These are phyloP conservation scores for Austroboletus novae-zelandiae DNA, from an alignment of 1,284 basidiomycete genomes.

Conservation along the genomic window DNA sequence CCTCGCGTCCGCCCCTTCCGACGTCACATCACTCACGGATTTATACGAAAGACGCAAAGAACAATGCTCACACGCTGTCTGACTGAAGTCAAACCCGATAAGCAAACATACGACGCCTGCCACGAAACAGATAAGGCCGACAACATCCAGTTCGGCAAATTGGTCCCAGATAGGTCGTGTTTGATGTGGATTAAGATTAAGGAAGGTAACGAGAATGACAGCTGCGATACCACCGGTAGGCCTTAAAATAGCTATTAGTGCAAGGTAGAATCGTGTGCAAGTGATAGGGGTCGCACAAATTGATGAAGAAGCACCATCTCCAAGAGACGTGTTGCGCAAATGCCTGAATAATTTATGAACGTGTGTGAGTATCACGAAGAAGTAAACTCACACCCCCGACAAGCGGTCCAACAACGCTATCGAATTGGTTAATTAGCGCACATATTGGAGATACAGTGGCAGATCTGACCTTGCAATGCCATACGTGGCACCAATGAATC, in stretches of 20 bases:
- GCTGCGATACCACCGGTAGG: slow-evolving; percentile 78
- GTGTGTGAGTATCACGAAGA: not conserved
- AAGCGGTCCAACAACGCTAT: slow-evolving; percentile 72
- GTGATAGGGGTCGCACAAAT: slow-evolving; percentile 44
- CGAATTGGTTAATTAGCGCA: not conserved
- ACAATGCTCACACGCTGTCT: slow-evolving; percentile 54
- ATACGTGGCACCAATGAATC: not conserved
- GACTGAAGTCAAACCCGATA: slow-evolving; percentile 80
- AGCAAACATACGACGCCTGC: slow-evolving; percentile 75
- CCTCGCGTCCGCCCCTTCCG: slow-evolving; percentile 39
- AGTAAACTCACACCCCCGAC: slow-evolving; percentile 59
- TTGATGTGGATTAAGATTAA: slow-evolving; percentile 78
- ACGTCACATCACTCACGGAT: too few species aligned
- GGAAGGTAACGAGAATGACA: slow-evolving; percentile 70
- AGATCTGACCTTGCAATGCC: slow-evolving; percentile 51
- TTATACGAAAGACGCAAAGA: too few species aligned
- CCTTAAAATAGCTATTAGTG: slow-evolving; percentile 54
- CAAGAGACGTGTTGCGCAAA: slow-evolving; percentile 72
- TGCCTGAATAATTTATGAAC: slow-evolving; percentile 36
- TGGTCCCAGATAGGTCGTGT: slow-evolving; percentile 59
- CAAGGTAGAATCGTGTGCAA: not conserved
- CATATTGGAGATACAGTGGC: not conserved
- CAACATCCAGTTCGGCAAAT: slow-evolving; percentile 70
- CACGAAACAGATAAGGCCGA: slow-evolving; percentile 72
- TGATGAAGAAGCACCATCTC: slow-evolving; percentile 81